phyloP scores from a whole-genome alignment of 176 grass and related monocot genomes.

The Oryza longistaminata region DNA sequence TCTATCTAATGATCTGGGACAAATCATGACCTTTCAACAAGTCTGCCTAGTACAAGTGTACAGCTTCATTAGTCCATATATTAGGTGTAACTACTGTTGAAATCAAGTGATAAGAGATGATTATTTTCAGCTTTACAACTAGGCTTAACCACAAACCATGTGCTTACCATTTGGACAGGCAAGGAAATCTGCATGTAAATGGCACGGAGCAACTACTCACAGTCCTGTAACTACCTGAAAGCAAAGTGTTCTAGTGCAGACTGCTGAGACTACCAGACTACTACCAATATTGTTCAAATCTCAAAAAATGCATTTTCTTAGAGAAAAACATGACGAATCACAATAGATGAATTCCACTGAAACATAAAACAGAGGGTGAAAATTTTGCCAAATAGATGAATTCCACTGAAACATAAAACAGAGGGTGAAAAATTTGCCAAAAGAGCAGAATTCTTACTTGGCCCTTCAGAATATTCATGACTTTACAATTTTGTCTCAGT shows the following conservation, averaged over 20 bases:
- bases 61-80: not conserved
- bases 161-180: not conserved
- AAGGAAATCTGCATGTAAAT: not conserved
- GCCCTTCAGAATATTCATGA: conserved; percentile 47
- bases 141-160: not conserved
- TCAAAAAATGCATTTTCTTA: not conserved
- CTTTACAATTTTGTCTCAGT: conserved; percentile 41
- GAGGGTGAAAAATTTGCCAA: not conserved
- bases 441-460: conserved; percentile 51
- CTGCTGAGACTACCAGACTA: not conserved
- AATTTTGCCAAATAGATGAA: not conserved
- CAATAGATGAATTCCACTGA: not conserved
- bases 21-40: conserved; percentile 9
- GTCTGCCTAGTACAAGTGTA: not conserved
- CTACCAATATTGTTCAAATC: not conserved
- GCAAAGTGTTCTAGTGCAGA: not conserved
- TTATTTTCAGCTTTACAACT: not conserved
- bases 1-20: not conserved
- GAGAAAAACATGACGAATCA: not conserved
- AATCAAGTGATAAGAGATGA: not conserved
- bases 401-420: not conserved
- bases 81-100: not conserved
- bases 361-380: not conserved
- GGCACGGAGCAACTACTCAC: not conserved
- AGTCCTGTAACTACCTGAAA: conserved; percentile 8